Percentiles rank a stretch among this genome's conserved stretches.
These are phyloP conservation scores for Penicillium sp. DNA, from an alignment of 2,329 filamentous ascomycete genomes.

Conservation along the genomic window DNA sequence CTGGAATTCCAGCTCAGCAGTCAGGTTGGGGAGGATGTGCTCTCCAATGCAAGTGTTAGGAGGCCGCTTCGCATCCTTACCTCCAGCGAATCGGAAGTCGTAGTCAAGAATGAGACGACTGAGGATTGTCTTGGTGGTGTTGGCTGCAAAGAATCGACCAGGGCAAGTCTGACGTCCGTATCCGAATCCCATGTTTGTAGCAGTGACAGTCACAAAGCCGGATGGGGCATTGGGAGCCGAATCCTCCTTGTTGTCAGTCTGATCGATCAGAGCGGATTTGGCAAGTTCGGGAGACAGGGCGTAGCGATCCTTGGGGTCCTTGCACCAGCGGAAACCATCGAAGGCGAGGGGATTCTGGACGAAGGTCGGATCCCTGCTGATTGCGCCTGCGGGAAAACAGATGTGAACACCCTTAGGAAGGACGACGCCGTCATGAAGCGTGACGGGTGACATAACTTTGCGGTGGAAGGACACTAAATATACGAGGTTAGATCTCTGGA, in stretches of 20 bases:
- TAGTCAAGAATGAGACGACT: conserved; percentile 32
- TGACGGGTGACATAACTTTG: conserved; percentile 25
- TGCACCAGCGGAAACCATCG: conserved; percentile 32
- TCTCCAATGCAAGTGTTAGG: conserved; percentile 29
- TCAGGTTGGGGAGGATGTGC: conserved; percentile 29
- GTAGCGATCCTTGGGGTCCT: conserved; percentile 14
- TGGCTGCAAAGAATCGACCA: conserved; percentile 26
- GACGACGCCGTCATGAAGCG: conserved; percentile 26
- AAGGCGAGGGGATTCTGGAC: conserved; percentile 24
- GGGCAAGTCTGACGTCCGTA: conserved; percentile 29
- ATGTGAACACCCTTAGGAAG: conserved; percentile 28
- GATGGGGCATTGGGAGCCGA: neutral
- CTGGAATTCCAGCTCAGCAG: conserved; percentile 23
- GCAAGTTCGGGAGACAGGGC: conserved; percentile 1
- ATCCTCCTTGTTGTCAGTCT: neutral
- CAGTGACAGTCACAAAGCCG: conserved; percentile 22
- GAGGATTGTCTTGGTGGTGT: conserved; percentile 28
- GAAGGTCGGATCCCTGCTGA: conserved; percentile 27
- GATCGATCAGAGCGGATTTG: too few relatives aligned
- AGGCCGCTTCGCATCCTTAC: conserved; percentile 17
- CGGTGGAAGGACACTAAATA: conserved; percentile 31
- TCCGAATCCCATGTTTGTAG: conserved; percentile 30
- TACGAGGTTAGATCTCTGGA: neutral
- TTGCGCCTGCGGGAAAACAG: conserved; percentile 31
- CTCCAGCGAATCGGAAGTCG: conserved; percentile 29